Conservation (phyloP, 257 asterid species). For the Scutellaria baicalensis region DNA sequence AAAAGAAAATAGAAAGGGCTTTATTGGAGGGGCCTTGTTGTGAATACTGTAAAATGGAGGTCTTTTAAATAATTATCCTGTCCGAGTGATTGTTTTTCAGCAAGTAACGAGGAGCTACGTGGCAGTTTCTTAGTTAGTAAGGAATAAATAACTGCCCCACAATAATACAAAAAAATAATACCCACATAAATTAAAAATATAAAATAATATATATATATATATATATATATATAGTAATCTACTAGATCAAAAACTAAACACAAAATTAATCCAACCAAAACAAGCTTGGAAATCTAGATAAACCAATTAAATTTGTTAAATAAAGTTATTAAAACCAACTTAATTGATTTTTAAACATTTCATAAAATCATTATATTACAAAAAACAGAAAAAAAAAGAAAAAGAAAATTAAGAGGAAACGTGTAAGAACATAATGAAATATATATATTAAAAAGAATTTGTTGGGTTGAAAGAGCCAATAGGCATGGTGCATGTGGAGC, state of each 20-base stretch:
- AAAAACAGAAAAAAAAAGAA: neutral
- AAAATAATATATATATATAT: neutral
- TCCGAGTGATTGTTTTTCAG: neutral
- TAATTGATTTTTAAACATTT: neutral
- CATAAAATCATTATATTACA: neutral
- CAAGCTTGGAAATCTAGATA: neutral
- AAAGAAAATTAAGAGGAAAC: neutral
- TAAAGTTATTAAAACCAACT: too few species aligned
- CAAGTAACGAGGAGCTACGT: constrained; percentile 7
- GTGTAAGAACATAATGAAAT: neutral
- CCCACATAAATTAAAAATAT: neutral
- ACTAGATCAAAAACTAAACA: neutral
- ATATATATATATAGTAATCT: too few species aligned
- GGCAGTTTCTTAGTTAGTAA: constrained; percentile 19
- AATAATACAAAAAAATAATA: neutral
- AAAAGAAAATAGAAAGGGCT: neutral
- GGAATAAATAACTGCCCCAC: constrained; percentile 5
- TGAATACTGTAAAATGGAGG: neutral
- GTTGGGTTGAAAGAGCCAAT: neutral
- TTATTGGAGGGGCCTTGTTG: neutral
- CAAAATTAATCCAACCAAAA: neutral
- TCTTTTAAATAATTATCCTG: neutral
- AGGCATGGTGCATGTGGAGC: neutral
- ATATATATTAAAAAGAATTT: neutral
- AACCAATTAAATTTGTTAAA: too few species aligned